phyloP scores from a whole-genome alignment of 2,329 filamentous ascomycete species.

The Aspergillus uvarum region DNA sequence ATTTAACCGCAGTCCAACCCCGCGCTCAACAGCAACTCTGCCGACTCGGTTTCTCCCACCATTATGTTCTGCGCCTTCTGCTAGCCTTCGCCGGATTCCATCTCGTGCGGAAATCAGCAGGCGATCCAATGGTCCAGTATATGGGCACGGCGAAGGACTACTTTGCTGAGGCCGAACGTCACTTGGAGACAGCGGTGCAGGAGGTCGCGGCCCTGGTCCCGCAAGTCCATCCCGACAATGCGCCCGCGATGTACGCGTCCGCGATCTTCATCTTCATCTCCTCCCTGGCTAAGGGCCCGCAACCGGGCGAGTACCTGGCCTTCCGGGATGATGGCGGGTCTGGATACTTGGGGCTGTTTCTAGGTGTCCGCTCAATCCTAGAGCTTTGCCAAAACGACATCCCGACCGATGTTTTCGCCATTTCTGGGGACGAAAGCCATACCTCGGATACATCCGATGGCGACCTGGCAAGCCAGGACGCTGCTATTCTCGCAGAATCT shows the following conservation, averaged over 20 bases:
- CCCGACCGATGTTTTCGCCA: not conserved
- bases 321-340: constrained; percentile 10
- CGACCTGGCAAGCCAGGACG: too few species aligned
- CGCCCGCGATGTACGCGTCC: constrained; percentile 7
- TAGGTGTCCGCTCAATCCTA: constrained; percentile 16
- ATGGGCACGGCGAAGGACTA: not conserved
- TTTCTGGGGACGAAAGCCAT: not conserved
- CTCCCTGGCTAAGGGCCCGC: constrained; percentile 11
- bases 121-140: not conserved
- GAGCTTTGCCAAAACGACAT: constrained; percentile 4
- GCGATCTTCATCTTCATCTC: constrained; percentile 14
- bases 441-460: too few species aligned
- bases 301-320: constrained; percentile 15
- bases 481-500: too few species aligned
- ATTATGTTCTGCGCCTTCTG: constrained; percentile 16
- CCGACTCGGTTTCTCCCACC: constrained; percentile 11
- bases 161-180: constrained; percentile 11
- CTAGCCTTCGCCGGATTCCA: constrained; percentile 18
- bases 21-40: constrained; percentile 5
- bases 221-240: constrained; percentile 1
- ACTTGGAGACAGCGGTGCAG: constrained; percentile 11
- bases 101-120: not conserved
- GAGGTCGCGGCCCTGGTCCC: constrained; percentile 8
- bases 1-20: constrained; percentile 2
- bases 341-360: constrained; percentile 11